A percentile compares a stretch with the other conserved stretches of the same genome.
Conservation (phyloP, 2,329 filamentous ascomycete genomes). For the Septoria linicola region DNA sequence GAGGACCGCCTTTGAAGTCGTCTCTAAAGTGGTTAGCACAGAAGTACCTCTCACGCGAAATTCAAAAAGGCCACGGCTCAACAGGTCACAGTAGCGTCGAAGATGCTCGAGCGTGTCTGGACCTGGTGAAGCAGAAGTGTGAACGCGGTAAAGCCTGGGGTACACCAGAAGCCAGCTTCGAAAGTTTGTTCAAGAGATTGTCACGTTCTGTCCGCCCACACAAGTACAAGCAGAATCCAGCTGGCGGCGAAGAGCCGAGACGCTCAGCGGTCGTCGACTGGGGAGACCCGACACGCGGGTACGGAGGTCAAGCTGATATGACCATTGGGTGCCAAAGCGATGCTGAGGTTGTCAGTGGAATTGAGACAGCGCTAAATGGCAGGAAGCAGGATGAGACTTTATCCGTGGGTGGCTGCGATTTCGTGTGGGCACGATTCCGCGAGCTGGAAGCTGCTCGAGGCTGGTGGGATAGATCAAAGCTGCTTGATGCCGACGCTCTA, state of each 20-base stretch:
- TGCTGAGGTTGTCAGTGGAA: slow-evolving; percentile 56
- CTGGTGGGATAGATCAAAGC: slow-evolving; percentile 57
- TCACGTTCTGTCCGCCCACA: slow-evolving; percentile 45
- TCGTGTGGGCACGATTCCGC: slow-evolving; percentile 62
- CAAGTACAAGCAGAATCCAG: slow-evolving; percentile 41
- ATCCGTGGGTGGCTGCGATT: slow-evolving; percentile 56
- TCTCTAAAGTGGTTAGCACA: slow-evolving; percentile 85
- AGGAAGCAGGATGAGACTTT: slow-evolving; percentile 43
- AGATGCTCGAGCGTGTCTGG: slow-evolving; percentile 85
- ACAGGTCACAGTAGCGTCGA: slow-evolving; percentile 88
- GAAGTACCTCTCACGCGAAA: slow-evolving; percentile 81
- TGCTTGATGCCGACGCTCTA: slow-evolving; percentile 41
- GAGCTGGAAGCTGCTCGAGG: slow-evolving; percentile 60
- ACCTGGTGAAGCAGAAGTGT: slow-evolving; percentile 92
- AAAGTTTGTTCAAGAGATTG: slow-evolving; percentile 87
- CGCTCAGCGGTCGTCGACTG: slow-evolving; percentile 81
- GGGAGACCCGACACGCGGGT: slow-evolving; percentile 70
- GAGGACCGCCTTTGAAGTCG: slow-evolving; percentile 84
- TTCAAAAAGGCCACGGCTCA: slow-evolving; percentile 72
- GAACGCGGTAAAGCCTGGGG: slow-evolving; percentile 89
- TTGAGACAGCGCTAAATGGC: slow-evolving; percentile 54
- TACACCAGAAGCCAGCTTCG: slow-evolving; percentile 71
- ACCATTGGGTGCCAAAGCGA: slow-evolving; percentile 59
- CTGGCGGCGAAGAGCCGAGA: slow-evolving; percentile 49
- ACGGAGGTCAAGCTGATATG: slow-evolving; percentile 56